Percentiles rank a stretch among this genome's conserved stretches.
Evolutionary conservation across 495 filamentous ascomycete species (phyloP).

Genomic region (Penicillium chermesinum): DNA sequence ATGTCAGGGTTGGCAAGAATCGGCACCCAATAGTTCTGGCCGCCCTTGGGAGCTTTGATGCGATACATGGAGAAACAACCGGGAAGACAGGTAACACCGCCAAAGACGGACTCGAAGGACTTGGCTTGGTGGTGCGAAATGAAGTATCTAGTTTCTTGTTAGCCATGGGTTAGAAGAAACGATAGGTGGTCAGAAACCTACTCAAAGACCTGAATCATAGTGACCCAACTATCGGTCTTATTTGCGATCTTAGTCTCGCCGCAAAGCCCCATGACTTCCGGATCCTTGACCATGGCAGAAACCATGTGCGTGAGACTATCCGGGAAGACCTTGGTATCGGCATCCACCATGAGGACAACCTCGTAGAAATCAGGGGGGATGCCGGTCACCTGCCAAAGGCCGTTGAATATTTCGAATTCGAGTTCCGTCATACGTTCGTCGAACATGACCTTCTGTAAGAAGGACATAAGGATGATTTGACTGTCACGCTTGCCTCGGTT

Average conservation of each 20-base stretch:
- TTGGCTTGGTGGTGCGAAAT: slow-evolving; percentile 97
- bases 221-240: slow-evolving; percentile 90
- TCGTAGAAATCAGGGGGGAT: slow-evolving; percentile 98
- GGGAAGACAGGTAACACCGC: slow-evolving; percentile 97
- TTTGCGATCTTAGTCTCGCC: slow-evolving; percentile 99
- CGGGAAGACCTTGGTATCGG: slow-evolving; percentile 98
- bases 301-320: slow-evolving; percentile 98
- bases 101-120: slow-evolving; percentile 96
- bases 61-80: slow-evolving; percentile 99
- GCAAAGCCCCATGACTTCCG: slow-evolving; percentile 98
- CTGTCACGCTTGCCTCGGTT: slow-evolving; percentile 98
- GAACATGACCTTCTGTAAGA: slow-evolving; percentile 99
- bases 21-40: slow-evolving; percentile 98
- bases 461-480: slow-evolving; percentile 99
- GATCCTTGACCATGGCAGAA: slow-evolving; percentile 98
- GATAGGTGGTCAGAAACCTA: slow-evolving; percentile 21
- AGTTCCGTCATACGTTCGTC: slow-evolving; percentile 99
- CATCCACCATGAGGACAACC: slow-evolving; percentile 96
- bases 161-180: background rate
- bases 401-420: slow-evolving; percentile 99
- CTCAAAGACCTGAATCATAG: slow-evolving; percentile 99
- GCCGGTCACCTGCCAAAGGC: slow-evolving; percentile 95
- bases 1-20: slow-evolving; percentile 98
- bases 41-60: slow-evolving; percentile 97
- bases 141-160: slow-evolving; percentile 59